Conservation (phyloP, 345 rosid species). For the Eucalyptus polyanthemos region DNA sequence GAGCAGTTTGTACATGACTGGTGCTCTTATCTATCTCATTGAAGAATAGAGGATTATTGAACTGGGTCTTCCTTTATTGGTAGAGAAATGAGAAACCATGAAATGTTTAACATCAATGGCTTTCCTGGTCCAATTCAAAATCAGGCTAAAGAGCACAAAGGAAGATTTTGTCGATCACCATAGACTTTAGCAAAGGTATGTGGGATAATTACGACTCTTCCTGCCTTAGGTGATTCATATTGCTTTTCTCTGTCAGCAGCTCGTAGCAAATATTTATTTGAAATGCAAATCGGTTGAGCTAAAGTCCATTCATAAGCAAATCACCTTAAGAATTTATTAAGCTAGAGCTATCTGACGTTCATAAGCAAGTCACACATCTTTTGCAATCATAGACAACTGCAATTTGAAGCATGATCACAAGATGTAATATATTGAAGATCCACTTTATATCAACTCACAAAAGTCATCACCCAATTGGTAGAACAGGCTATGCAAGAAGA, state of each 20-base stretch:
- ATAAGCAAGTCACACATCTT: neutral
- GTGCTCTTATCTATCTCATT: neutral
- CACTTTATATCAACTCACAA: neutral
- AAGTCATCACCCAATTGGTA: neutral
- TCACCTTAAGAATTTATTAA: neutral
- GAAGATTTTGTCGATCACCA: neutral
- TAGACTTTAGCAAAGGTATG: neutral
- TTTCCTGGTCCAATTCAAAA: neutral
- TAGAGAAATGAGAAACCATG: neutral
- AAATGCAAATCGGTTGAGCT: neutral
- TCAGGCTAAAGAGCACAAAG: neutral
- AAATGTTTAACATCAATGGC: neutral
- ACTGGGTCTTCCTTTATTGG: neutral
- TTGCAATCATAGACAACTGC: neutral
- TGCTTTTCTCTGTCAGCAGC: neutral
- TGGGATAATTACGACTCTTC: neutral
- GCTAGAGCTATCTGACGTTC: neutral
- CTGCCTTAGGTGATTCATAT: neutral
- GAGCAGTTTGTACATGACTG: neutral
- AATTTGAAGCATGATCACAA: neutral
- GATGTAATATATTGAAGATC: neutral
- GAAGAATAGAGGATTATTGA: neutral
- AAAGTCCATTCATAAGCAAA: neutral
- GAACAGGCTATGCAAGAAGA: neutral
- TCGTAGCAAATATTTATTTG: neutral